Evolutionary conservation across 371 early-diverging fungal species (phyloP), one percentile per base, ranked within the genome.

Genomic region (Saksenaea oblongispora): DNA sequence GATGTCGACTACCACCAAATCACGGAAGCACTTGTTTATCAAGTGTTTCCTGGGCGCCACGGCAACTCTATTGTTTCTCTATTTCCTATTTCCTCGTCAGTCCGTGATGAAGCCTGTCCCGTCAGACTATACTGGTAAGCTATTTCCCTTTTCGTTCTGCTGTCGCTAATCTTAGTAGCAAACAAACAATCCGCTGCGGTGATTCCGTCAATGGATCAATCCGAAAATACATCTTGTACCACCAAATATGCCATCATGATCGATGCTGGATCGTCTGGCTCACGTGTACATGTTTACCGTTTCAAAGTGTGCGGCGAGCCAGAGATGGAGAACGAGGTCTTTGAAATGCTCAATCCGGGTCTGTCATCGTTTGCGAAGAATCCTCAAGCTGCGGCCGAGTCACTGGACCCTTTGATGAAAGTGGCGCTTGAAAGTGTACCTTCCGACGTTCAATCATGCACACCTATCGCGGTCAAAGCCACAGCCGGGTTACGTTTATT

Each of bases 251-350:
- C 86, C 28, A 67, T 89, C 57, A 94, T 98, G 90, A 75, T 98
- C 54, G 98, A 98, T 70, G 98, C 98, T 34, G 98, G 98, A 7
- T 95, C 96, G 3, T 95, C 96, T n/a, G 98, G 98, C 17, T 95
- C 96, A 1, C 90, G 98, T 18, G 93, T 98, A 57, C 98, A 98
- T 70, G 93, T 96, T 51, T 98, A 97, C 85, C 84, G 87, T 56
- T 89, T 89, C 77, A 93, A 93, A 72, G 87, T 90, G 73, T 97
- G 98, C 82, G 84, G 90, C 62, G 72, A 77, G 34, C 87, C 89
- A 34, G 77, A 81, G 34, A 74, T 92, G 22, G 91, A 91, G 59
- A 84, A 89, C 67, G 99, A 97, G 77, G 83, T 93, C 18, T 98
- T 98, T 74, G 78, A 88, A 47, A 90, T 92, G 64, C 64, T 87